Base-by-base conservation (phyloP, 2,329 filamentous ascomycete genomes). In the Aurifilum marmelostoma region DNA sequence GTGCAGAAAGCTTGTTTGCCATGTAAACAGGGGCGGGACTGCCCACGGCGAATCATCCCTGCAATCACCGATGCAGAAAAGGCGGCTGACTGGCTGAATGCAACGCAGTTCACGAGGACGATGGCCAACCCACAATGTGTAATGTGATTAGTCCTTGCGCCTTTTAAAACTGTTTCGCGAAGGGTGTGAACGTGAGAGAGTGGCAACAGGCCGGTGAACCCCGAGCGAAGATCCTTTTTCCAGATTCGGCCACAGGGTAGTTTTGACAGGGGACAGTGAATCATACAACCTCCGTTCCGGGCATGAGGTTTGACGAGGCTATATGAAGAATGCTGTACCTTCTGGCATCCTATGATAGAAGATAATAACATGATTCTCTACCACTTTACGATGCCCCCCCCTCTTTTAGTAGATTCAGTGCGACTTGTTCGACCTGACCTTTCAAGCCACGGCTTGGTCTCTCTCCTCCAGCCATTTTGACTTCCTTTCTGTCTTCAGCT, bases 1-100 rank as follows among this genome's bases (percentile, higher is more conserved):
- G 18, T 37, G 32, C 58, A 37, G 34, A 39, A 60, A 60, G 58
- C 58, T 60, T 60, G 58, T 60, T 37, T 37, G 8, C 34, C 34
- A n/a, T 32, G 29, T 37, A n/a, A n/a, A 60, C 11, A n/a, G 8
- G 29, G 32, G 29, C n/a, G 8, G n/a, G 52, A 29, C 14, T 6
- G 32, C 24, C 32, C 16, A 24, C 32, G 58, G 32, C 11, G 9
- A 39, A 12, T 60, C 21, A 37, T 60, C 58, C 58, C n/a, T 39
- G 58, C 32, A 37, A 24, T 37, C 58, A 60, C 58, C 32, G 58
- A 60, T 60, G 32, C 58, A 39, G n/a, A n/a, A 39, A 24, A 12
- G 18, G 18, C n/a, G 32, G 34, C 34, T 47, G 41, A 39, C 5
- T 39, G 6, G 43, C 21, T 60, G 18, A 32, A 39, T 37, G 58